Conservation (phyloP, 306 rosid genomes). For the Vachellia collinsii region DNA sequence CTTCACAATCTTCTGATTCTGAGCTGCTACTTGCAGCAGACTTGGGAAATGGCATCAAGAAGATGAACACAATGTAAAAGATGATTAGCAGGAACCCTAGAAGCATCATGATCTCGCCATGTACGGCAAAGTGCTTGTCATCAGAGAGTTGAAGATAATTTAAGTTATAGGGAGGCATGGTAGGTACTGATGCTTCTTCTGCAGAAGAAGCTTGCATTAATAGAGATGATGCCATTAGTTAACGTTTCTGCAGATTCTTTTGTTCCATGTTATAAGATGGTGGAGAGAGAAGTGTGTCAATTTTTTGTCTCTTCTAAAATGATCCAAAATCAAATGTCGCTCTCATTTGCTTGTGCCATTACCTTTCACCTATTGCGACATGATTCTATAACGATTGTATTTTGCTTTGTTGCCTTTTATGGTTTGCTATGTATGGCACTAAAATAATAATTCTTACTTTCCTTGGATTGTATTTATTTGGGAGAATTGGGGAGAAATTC, state of each 20-base stretch:
- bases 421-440: not conserved
- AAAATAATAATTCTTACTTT: too few relatives aligned
- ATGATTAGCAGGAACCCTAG: not conserved
- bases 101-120: slow-evolving; percentile 40
- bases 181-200: not conserved
- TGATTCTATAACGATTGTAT: not conserved
- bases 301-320: not conserved
- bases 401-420: not conserved
- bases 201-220: not conserved
- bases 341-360: not conserved
- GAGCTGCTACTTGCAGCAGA: not conserved
- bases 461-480: too few relatives aligned
- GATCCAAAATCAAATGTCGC: not conserved
- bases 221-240: not conserved
- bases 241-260: not conserved
- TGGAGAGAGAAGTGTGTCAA: not conserved
- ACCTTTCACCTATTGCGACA: not conserved
- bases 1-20: not conserved
- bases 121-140: slow-evolving; percentile 43
- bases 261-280: not conserved
- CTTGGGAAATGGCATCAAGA: not conserved
- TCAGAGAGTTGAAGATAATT: slow-evolving; percentile 20
- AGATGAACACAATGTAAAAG: not conserved
- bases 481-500: too few relatives aligned
- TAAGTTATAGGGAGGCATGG: slow-evolving; percentile 19